Evolutionary conservation across 2,329 filamentous ascomycete species (phyloP), one percentile per base, ranked within the genome.

Genomic region (Pyricularia grisea): DNA sequence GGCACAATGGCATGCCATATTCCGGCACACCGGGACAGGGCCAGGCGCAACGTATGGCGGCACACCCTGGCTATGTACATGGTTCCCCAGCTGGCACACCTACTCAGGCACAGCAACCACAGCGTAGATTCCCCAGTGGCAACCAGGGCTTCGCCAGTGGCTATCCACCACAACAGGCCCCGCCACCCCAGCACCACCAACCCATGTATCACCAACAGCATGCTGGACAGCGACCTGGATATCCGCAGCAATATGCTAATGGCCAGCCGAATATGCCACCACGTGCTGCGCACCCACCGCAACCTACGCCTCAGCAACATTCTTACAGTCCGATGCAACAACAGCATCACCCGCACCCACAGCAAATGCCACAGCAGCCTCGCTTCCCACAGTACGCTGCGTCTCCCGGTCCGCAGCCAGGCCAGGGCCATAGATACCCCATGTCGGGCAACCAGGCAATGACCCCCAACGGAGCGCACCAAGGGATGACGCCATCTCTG

Each of bases 1-100:
- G 82, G 12, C 84, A 87, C 69, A 80, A 84, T 70, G 81, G 78
- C 70, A 81, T 84, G 76, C 78, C 79, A 65, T 86, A 81, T 70
- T 79, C 79, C 36, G 80, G 77, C 61, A 79, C 75, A 23, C 78
- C 78, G 17, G 73, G 76, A 14, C 65, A 25, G 25, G 31, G 58
- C 5, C 84, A 83, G 71, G 81, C 78, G 70, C 81, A 78, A 70
- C 80, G 84, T n/a, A 73, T 76, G 68, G 79, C 81, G 17, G 75
- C 74, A 11, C 81, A 70, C 30, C 81, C 42, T 33, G 63, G 36
- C 10, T 69, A 66, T 42, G 28, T 28, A 28, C 68, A 58, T 65
- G 63, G 61, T 25, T 31, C 61, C 2, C 67, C 60, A 5, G 68
- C 30, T 12, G 67, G 67, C 17, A 68, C 67, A 30, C 65, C 65